phyloP scores from a whole-genome alignment of 768 basidiomycete genomes.

The Crepidotus variabilis region DNA sequence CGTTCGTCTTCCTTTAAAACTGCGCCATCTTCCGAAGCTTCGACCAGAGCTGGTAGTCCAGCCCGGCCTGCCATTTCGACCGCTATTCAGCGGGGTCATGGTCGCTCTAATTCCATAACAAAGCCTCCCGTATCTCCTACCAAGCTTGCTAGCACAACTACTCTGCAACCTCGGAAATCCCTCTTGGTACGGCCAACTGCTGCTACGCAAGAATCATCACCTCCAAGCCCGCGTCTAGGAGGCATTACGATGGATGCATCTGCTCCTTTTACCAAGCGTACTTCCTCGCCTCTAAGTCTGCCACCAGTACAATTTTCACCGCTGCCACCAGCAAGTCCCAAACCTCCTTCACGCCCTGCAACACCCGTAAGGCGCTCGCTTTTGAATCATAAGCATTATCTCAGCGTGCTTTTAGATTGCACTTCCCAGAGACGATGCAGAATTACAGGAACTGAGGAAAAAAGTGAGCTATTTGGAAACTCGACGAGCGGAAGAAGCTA shows the following conservation, averaged over 20 bases:
- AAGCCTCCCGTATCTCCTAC: conserved; percentile 45
- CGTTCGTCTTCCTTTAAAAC: conserved; percentile 36
- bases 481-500: conserved; percentile 82
- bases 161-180: conserved; percentile 48
- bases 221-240: conserved; percentile 28
- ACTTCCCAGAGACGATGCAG: conserved; percentile 46
- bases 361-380: background rate
- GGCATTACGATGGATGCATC: conserved; percentile 21
- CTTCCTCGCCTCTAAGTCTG: conserved; percentile 35
- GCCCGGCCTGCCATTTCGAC: conserved; percentile 38
- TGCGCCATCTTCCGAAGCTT: conserved; percentile 41
- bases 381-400: background rate
- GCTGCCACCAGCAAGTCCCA: conserved; percentile 20
- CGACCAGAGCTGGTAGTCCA: conserved; percentile 67
- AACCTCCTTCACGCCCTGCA: conserved; percentile 20
- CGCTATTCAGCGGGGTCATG: conserved; percentile 20
- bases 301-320: conserved; percentile 27
- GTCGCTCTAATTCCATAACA: conserved; percentile 7
- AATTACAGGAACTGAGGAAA: conserved; percentile 76
- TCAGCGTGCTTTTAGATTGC: conserved; percentile 13
- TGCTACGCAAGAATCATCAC: conserved; percentile 32
- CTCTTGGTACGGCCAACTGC: conserved; percentile 41
- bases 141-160: conserved; percentile 46
- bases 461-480: conserved; percentile 84
- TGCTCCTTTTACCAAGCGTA: conserved; percentile 25